Conservation (phyloP, 371 early-diverging fungal genomes). For the Parasitella parasitica region DNA sequence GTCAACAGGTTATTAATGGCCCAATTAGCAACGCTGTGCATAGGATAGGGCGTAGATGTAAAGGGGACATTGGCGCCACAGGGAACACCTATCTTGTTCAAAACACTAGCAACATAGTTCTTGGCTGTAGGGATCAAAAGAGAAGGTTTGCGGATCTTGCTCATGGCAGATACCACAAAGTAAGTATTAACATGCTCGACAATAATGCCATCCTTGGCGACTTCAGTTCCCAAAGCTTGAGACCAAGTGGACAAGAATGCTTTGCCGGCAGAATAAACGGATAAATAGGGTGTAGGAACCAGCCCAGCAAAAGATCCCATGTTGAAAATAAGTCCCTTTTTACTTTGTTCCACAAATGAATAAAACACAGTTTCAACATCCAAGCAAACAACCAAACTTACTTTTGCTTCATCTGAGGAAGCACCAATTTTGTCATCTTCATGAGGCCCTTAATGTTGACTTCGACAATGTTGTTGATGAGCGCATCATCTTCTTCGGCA, state of each 20-base stretch:
- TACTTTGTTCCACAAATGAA: slow-evolving; percentile 34
- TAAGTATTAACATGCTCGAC: slow-evolving; percentile 92
- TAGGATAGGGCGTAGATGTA: slow-evolving; percentile 77
- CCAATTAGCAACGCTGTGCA: slow-evolving; percentile 84
- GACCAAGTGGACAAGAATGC: slow-evolving; percentile 92
- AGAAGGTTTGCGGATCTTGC: slow-evolving; percentile 81
- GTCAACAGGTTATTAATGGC: slow-evolving; percentile 64
- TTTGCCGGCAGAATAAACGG: slow-evolving; percentile 94
- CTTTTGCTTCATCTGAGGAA: slow-evolving; percentile 73
- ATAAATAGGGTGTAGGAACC: slow-evolving; percentile 85
- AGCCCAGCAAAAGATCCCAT: slow-evolving; percentile 92
- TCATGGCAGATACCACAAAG: slow-evolving; percentile 93
- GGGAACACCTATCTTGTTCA: slow-evolving; percentile 74
- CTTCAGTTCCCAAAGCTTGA: slow-evolving; percentile 86
- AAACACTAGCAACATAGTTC: slow-evolving; percentile 74
- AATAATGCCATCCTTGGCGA: slow-evolving; percentile 69
- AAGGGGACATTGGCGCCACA: slow-evolving; percentile 71
- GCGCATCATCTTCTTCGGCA: slow-evolving; percentile 70
- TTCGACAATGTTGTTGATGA: slow-evolving; percentile 77
- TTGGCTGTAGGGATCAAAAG: slow-evolving; percentile 82
- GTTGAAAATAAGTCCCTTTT: slow-evolving; percentile 89
- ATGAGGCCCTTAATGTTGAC: slow-evolving; percentile 88
- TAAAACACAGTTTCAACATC: slow-evolving; percentile 9
- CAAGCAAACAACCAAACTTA: slow-evolving; percentile 23
- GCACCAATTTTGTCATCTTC: slow-evolving; percentile 79